Conservation (phyloP, 495 filamentous ascomycete genomes). For the Talaromyces liani region DNA sequence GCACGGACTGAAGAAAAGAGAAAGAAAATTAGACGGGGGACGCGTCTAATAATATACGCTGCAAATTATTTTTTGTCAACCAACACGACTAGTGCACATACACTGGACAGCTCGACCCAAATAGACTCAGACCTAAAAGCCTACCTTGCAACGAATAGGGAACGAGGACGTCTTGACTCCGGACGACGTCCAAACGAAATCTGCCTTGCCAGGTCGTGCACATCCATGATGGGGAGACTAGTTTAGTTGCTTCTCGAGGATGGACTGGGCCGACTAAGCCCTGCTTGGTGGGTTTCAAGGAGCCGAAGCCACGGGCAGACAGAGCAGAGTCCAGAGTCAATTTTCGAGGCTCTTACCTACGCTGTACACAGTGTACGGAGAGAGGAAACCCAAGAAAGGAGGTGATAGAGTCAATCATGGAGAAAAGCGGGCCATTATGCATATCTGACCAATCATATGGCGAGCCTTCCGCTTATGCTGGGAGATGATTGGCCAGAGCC, state of each 20-base stretch:
- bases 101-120: neutral
- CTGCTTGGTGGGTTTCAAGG: neutral
- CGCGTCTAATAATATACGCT: neutral
- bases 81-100: neutral
- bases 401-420: neutral
- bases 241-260: neutral
- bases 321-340: neutral
- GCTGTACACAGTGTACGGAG: no score
- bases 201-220: neutral
- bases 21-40: neutral
- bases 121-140: neutral
- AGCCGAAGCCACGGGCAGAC: neutral
- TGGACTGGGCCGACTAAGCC: neutral
- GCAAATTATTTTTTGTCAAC: neutral
- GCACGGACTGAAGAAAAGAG: neutral
- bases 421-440: neutral
- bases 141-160: neutral
- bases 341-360: neutral
- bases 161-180: neutral
- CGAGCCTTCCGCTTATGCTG: neutral
- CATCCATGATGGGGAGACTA: neutral
- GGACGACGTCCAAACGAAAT: neutral
- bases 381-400: neutral
- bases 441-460: neutral
- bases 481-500: neutral